Conservation (phyloP, 208 protist species). For the Vickermania ingenoplastis region DNA sequence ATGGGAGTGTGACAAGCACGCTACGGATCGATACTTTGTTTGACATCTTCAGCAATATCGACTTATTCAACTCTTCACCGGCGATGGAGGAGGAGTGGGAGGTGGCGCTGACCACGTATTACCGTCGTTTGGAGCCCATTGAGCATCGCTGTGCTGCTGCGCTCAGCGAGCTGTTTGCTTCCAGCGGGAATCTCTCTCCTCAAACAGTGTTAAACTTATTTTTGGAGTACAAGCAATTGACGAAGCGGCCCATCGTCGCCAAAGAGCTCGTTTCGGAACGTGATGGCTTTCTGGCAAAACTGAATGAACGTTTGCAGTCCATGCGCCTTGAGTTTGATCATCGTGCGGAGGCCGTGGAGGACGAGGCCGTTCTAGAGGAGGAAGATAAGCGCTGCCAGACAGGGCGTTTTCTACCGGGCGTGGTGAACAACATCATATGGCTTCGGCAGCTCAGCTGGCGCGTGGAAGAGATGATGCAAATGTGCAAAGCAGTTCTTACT, state of each 20-base stretch:
- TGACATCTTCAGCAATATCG: slow-evolving; percentile 61
- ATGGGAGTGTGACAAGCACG: slow-evolving; percentile 25
- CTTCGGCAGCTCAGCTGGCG: slow-evolving; percentile 71
- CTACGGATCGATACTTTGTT: slow-evolving; percentile 65
- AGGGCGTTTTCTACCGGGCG: slow-evolving; percentile 83
- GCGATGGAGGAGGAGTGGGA: slow-evolving; percentile 60
- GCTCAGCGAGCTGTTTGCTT: slow-evolving; percentile 66
- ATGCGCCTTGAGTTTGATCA: slow-evolving; percentile 86
- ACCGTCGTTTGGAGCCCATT: slow-evolving; percentile 72
- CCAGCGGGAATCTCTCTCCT: slow-evolving; percentile 48
- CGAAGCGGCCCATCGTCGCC: slow-evolving; percentile 78
- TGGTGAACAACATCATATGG: slow-evolving; percentile 90
- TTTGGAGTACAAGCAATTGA: slow-evolving; percentile 64
- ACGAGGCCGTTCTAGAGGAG: slow-evolving; percentile 66
- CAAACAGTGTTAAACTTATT: slow-evolving; percentile 86
- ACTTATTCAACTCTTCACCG: slow-evolving; percentile 50
- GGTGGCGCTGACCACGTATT: slow-evolving; percentile 49
- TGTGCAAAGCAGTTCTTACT: slow-evolving; percentile 63
- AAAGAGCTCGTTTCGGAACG: slow-evolving; percentile 82
- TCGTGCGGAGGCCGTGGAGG: slow-evolving; percentile 57
- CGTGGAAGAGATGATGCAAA: slow-evolving; percentile 69
- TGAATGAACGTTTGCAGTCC: slow-evolving; percentile 77
- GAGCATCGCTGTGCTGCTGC: slow-evolving; percentile 73
- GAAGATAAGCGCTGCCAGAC: slow-evolving; percentile 83
- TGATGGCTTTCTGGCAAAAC: slow-evolving; percentile 71